These are phyloP conservation scores for Trypanosoma cruzi DNA, from an alignment of 208 protist genomes.

Conservation along the genomic window DNA sequence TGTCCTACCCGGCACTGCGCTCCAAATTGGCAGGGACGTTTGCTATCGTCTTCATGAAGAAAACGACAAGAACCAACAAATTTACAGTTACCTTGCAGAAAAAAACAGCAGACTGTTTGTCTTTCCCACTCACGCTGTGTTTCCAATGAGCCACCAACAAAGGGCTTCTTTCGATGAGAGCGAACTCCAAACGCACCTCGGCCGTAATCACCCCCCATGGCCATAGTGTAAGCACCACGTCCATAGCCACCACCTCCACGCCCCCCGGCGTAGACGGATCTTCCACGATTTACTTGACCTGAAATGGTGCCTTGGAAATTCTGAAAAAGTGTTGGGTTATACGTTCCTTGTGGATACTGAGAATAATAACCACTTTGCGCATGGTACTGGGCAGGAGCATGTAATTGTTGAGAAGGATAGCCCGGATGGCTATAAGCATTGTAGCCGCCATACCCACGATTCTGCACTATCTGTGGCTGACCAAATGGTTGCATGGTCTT, in stretches of 20 bases:
- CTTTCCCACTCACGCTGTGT: slow-evolving; percentile 75
- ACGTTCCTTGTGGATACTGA: slow-evolving; percentile 26
- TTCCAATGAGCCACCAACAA: slow-evolving; percentile 84
- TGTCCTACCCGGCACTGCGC: slow-evolving; percentile 56
- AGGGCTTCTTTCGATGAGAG: slow-evolving; percentile 61
- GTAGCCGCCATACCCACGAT: slow-evolving; percentile 33
- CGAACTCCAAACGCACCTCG: slow-evolving; percentile 45
- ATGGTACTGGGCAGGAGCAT: slow-evolving; percentile 21
- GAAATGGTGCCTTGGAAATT: slow-evolving; percentile 22
- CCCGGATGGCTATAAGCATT: slow-evolving; percentile 35
- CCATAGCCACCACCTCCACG: slow-evolving; percentile 30
- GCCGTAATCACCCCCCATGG: slow-evolving; percentile 45
- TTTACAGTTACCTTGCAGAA: slow-evolving; percentile 79
- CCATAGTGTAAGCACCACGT: slow-evolving; percentile 29
- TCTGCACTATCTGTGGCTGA: slow-evolving; percentile 28
- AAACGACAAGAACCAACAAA: slow-evolving; percentile 82
- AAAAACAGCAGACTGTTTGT: slow-evolving; percentile 84
- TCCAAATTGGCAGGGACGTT: slow-evolving; percentile 68
- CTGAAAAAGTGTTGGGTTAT: slow-evolving; percentile 28
- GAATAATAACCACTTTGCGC: slow-evolving; percentile 28
- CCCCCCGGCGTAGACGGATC: slow-evolving; percentile 23
- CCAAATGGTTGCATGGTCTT: slow-evolving; percentile 31
- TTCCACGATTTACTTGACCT: slow-evolving; percentile 21
- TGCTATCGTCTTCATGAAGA: slow-evolving; percentile 66
- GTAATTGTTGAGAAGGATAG: slow-evolving; percentile 28